phyloP scores from a whole-genome alignment of 2,329 filamentous ascomycete genomes.

The Talaromyces pinophilus region DNA sequence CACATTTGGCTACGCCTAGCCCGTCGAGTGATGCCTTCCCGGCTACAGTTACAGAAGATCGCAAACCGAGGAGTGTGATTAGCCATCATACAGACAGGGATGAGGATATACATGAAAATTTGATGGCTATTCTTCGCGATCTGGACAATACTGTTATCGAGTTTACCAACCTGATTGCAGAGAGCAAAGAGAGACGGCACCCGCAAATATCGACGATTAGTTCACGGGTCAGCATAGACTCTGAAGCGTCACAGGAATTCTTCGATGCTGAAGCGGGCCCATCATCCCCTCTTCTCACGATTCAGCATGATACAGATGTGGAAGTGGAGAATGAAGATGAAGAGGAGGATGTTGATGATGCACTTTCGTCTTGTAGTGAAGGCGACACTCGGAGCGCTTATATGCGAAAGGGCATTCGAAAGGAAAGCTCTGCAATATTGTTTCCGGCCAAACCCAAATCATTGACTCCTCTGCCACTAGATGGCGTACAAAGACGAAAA shows the following conservation, averaged over 20 bases:
- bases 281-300: conserved; percentile 69
- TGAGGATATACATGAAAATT: conserved; percentile 74
- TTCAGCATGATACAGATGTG: conserved; percentile 70
- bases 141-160: conserved; percentile 81
- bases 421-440: conserved; percentile 51
- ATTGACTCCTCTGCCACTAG: conserved; percentile 74
- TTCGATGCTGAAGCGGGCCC: conserved; percentile 79
- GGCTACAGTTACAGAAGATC: conserved; percentile 28
- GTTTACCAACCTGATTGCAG: conserved; percentile 73
- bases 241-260: conserved; percentile 81
- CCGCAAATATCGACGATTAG: conserved; percentile 55
- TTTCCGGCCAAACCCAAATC: conserved; percentile 77
- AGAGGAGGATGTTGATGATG: conserved; percentile 52
- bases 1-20: conserved; percentile 54
- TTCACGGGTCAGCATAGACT: conserved; percentile 74
- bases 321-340: conserved; percentile 64
- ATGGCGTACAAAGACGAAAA: conserved; percentile 64
- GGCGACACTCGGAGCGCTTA: conserved; percentile 51
- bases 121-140: conserved; percentile 78
- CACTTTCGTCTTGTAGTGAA: conserved; percentile 66
- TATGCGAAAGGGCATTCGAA: conserved; percentile 35
- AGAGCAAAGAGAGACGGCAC: conserved; percentile 75
- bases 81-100: conserved; percentile 53
- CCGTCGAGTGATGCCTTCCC: conserved; percentile 36
- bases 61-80: conserved; percentile 37